Conservation (phyloP, 257 asterid genomes). For the Nyctanthes arbortristis region DNA sequence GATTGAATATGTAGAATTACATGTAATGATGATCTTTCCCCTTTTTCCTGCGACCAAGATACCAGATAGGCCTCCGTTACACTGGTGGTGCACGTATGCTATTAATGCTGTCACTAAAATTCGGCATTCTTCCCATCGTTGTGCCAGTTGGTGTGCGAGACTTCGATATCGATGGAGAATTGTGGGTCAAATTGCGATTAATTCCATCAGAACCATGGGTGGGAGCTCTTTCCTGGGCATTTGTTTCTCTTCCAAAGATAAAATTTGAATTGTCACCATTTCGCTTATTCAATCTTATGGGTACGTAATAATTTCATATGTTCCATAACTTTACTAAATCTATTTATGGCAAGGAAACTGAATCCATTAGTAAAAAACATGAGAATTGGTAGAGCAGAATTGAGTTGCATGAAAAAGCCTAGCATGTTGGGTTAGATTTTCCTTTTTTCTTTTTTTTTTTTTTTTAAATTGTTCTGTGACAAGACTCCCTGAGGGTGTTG, state of each 20-base stretch:
- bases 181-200: constrained; percentile 89
- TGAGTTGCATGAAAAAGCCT: constrained; percentile 8
- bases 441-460: too few relatives aligned
- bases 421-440: background rate
- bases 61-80: constrained; percentile 50
- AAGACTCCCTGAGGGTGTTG: background rate
- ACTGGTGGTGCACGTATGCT: constrained; percentile 92
- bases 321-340: background rate
- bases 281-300: constrained; percentile 95
- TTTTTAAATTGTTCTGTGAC: too few relatives aligned
- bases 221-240: constrained; percentile 99
- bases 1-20: background rate
- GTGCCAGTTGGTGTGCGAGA: constrained; percentile 94
- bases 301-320: constrained; percentile 43
- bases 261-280: constrained; percentile 90
- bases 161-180: constrained; percentile 95
- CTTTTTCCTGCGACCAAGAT: constrained; percentile 49
- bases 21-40: constrained; percentile 14
- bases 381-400: constrained; percentile 2
- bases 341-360: constrained; percentile 15
- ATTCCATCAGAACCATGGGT: constrained; percentile 98
- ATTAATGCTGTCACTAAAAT: constrained; percentile 74
- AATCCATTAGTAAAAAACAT: constrained; percentile 6
- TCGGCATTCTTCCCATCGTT: constrained; percentile 69
- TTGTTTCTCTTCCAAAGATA: constrained; percentile 95